These are phyloP conservation scores for Mycena sp. DNA, from an alignment of 1,284 basidiomycete species.

Conservation along the genomic window DNA sequence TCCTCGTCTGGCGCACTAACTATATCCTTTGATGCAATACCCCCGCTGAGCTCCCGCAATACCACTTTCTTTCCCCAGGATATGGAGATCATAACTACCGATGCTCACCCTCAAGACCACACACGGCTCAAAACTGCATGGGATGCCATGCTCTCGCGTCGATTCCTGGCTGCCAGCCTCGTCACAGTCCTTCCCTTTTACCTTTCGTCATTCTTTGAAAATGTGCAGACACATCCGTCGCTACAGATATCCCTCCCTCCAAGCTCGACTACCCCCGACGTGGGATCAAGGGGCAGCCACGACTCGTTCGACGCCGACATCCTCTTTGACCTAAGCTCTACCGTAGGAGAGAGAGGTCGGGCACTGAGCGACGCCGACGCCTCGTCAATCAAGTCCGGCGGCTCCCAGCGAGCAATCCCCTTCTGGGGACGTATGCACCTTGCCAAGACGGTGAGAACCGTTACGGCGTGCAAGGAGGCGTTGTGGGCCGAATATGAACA, in stretches of 20 bases:
- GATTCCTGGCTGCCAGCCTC: constrained; percentile 65
- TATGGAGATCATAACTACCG: constrained; percentile 16
- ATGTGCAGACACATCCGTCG: constrained; percentile 60
- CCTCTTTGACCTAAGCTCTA: constrained; percentile 33
- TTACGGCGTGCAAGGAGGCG: constrained; percentile 72
- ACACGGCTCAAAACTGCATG: constrained; percentile 67
- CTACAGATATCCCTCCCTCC: constrained; percentile 66
- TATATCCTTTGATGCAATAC: constrained; percentile 29
- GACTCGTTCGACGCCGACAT: constrained; percentile 33
- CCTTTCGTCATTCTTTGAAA: constrained; percentile 65
- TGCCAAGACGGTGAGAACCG: constrained; percentile 60
- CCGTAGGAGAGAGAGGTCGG: constrained; percentile 15
- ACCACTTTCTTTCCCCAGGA: constrained; percentile 25
- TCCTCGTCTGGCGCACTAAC: constrained; percentile 26
- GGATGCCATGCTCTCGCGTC: constrained; percentile 70
- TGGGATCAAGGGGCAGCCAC: constrained; percentile 27
- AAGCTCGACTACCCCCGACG: constrained; percentile 45
- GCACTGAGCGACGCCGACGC: constrained; percentile 35
- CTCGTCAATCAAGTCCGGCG: constrained; percentile 24
- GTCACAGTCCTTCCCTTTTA: constrained; percentile 75
- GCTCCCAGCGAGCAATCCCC: constrained; percentile 36
- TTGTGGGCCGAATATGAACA: constrained; percentile 70
- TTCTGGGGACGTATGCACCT: constrained; percentile 70
- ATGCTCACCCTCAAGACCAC: constrained; percentile 66
- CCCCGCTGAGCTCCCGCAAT: constrained; percentile 25